Percentiles rank a stretch among this genome's conserved stretches.
phyloP scores from a whole-genome alignment of 2,329 filamentous ascomycete genomes.

The Aspergillus tubingensis region DNA sequence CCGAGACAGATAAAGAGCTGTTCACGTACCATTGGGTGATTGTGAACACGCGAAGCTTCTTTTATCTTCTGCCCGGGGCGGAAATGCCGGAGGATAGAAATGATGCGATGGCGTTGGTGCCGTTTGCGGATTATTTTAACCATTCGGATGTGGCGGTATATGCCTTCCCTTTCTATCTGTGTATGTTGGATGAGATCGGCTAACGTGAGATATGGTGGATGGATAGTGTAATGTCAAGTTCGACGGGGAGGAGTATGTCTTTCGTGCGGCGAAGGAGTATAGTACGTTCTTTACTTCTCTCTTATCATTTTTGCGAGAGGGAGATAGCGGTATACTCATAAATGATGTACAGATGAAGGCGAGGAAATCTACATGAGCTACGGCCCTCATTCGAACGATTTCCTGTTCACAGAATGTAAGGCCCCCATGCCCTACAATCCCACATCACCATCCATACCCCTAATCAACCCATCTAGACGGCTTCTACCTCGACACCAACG shows the following conservation, averaged over 20 bases:
- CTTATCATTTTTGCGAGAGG: no score
- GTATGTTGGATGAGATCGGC: neutral
- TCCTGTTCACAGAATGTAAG: conserved; percentile 47
- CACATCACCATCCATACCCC: no score
- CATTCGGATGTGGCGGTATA: conserved; percentile 46
- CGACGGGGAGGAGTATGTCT: conserved; percentile 37
- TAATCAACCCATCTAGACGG: conserved; percentile 35
- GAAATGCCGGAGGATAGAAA: conserved; percentile 42
- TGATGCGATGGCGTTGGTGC: conserved; percentile 49
- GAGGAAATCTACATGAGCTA: conserved; percentile 50
- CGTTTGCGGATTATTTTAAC: conserved; percentile 52
- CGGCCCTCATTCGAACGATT: conserved; percentile 47
- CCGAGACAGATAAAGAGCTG: conserved; percentile 42
- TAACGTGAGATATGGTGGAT: neutral
- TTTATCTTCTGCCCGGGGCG: conserved; percentile 52
- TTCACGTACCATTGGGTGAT: conserved; percentile 63
- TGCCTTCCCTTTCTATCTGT: neutral
- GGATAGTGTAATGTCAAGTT: conserved; percentile 43
- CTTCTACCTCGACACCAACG: conserved; percentile 44
- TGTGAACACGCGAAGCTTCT: conserved; percentile 63
- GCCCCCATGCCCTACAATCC: conserved; percentile 3
- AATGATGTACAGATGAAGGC: conserved; percentile 33
- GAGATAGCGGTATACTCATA: no score
- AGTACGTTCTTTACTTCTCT: conserved; percentile 21
- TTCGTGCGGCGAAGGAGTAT: conserved; percentile 38